Evolutionary conservation across 495 filamentous ascomycete genomes (phyloP).

Genomic region (Xylaria cubensis): DNA sequence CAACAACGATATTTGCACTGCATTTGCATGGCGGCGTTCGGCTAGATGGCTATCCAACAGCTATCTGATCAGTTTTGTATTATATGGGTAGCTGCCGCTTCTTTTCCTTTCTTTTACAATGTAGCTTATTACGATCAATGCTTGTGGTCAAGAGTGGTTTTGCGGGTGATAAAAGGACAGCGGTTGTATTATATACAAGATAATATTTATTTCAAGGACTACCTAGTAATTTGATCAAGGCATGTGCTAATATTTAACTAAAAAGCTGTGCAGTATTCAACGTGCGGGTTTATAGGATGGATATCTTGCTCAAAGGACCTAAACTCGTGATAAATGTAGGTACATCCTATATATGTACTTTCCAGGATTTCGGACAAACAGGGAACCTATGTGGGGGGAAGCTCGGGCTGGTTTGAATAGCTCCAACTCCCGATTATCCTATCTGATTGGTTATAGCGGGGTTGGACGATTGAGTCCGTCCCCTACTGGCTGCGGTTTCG

Average conservation of each 20-base stretch:
- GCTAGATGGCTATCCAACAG: constrained; percentile 25
- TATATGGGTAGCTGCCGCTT: constrained; percentile 13
- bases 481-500: constrained; percentile 21
- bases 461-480: not conserved
- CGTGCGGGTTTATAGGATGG: not conserved
- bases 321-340: not conserved
- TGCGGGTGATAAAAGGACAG: not conserved
- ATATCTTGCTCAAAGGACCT: not conserved
- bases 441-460: constrained; percentile 10
- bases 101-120: not conserved
- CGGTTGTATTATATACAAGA: constrained; percentile 14
- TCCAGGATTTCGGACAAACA: not conserved
- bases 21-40: constrained; percentile 43
- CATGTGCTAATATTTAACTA: not conserved
- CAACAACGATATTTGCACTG: constrained; percentile 29
- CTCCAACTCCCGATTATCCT: constrained; percentile 2
- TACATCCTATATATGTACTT: not conserved
- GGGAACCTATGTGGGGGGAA: constrained; percentile 1
- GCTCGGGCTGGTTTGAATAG: not conserved
- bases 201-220: not conserved
- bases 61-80: constrained; percentile 33
- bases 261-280: not conserved
- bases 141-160: not conserved
- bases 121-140: not conserved
- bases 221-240: not conserved